Percentiles rank a stretch among this genome's conserved stretches.
These are phyloP conservation scores for Syzygium oleosum DNA, from an alignment of 345 rosid genomes.

Conservation along the genomic window DNA sequence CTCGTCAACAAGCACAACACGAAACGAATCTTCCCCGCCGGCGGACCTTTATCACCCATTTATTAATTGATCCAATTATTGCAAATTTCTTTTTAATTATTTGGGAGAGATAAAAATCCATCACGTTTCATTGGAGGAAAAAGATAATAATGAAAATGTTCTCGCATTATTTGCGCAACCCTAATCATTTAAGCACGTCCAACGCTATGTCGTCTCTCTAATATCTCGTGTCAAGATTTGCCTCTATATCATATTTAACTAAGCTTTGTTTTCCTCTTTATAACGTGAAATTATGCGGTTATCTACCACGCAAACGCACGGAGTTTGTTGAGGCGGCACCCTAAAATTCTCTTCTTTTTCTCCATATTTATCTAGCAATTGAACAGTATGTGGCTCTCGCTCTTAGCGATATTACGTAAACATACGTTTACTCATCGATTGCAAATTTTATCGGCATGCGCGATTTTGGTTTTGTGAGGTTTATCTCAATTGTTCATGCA, in stretches of 20 bases:
- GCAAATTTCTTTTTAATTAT: background rate
- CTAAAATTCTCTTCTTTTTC: background rate
- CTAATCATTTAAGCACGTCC: background rate
- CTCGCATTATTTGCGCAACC: background rate
- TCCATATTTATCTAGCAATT: background rate
- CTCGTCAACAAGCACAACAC: background rate
- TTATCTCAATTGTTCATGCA: background rate
- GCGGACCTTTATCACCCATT: background rate
- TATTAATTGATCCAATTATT: background rate
- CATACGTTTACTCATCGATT: background rate
- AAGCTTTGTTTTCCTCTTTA: background rate
- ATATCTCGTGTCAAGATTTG: background rate
- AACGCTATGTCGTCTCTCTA: background rate
- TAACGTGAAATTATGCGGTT: background rate
- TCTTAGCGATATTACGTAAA: background rate
- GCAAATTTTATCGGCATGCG: background rate
- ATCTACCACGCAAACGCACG: background rate
- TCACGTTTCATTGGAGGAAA: background rate
- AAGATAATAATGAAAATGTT: background rate
- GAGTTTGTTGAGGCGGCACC: background rate
- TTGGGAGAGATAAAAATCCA: background rate
- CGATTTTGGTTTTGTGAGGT: background rate
- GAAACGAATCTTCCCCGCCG: background rate
- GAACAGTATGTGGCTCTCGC: background rate
- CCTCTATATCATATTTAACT: background rate